A percentile compares a stretch with the other conserved stretches of the same genome.
phyloP scores from a whole-genome alignment of 164 flowering plant species.

The Santalum album region DNA sequence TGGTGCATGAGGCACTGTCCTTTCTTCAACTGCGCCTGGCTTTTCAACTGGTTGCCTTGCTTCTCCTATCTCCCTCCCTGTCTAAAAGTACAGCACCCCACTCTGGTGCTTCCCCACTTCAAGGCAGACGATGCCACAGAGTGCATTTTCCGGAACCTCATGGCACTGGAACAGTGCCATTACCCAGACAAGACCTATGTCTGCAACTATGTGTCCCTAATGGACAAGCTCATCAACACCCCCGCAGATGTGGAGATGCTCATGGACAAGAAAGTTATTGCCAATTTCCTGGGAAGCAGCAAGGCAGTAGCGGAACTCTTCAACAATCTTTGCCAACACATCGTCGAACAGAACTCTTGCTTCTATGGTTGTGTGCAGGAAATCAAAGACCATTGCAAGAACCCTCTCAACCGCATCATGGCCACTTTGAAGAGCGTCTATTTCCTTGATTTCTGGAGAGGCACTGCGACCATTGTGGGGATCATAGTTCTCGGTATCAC shows the following conservation, averaged over 20 bases:
- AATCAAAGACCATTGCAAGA: neutral
- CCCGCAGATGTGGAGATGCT: neutral
- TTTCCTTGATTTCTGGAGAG: neutral
- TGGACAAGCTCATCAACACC: conserved; percentile 1
- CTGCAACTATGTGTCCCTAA: neutral
- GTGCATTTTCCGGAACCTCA: neutral
- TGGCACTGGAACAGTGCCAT: conserved; percentile 5
- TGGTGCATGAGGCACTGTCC: neutral
- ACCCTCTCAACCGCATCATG: neutral
- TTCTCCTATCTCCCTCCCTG: neutral
- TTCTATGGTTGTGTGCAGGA: neutral
- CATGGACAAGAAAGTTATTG: neutral
- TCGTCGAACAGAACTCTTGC: neutral
- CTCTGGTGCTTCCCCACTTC: neutral
- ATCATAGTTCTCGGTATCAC: neutral
- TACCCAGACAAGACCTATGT: neutral
- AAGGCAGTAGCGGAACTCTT: conserved; percentile 1
- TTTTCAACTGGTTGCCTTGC: neutral
- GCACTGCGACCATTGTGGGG: neutral
- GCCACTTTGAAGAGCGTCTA: neutral
- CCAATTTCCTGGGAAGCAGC: neutral
- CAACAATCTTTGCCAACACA: neutral
- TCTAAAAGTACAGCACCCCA: neutral
- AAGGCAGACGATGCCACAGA: neutral
- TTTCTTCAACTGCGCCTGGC: neutral